Percentiles rank a stretch among this genome's conserved stretches.
Conservation (phyloP, 2,329 filamentous ascomycete species). For the Pseudogymnoascus sp. region DNA sequence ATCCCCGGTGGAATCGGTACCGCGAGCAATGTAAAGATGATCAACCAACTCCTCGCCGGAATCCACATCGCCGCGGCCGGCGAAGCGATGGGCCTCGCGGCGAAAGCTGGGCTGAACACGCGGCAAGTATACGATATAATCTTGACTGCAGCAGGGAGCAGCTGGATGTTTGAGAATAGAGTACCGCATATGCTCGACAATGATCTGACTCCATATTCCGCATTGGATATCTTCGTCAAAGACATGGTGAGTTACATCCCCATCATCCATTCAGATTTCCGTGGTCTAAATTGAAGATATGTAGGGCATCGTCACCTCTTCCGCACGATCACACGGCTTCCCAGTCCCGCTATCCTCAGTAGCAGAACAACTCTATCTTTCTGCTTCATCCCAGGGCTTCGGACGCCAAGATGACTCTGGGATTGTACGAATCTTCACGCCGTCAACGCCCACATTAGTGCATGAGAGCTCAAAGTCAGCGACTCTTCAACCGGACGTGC, state of each 20-base stretch:
- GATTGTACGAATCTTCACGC: slow-evolving; percentile 23
- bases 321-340: slow-evolving; percentile 23
- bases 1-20: slow-evolving; percentile 52
- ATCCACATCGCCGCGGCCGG: slow-evolving; percentile 53
- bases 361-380: slow-evolving; percentile 21
- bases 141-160: neutral
- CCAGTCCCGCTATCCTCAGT: slow-evolving; percentile 25
- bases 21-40: slow-evolving; percentile 53
- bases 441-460: neutral
- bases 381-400: slow-evolving; percentile 22
- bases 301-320: slow-evolving; percentile 20
- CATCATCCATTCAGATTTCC: neutral
- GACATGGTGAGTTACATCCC: slow-evolving; percentile 27
- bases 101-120: slow-evolving; percentile 44
- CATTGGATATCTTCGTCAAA: slow-evolving; percentile 30
- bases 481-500: neutral
- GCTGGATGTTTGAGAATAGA: neutral
- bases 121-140: slow-evolving; percentile 13
- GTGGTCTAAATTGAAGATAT: neutral
- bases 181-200: slow-evolving; percentile 8
- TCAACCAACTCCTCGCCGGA: slow-evolving; percentile 54
- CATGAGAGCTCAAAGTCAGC: neutral
- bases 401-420: slow-evolving; percentile 25
- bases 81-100: slow-evolving; percentile 53
- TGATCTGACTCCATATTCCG: slow-evolving; percentile 33